Evolutionary conservation across 164 flowering plant genomes (phyloP), one percentile per base, ranked within the genome.

Genomic region (Santalum album): DNA sequence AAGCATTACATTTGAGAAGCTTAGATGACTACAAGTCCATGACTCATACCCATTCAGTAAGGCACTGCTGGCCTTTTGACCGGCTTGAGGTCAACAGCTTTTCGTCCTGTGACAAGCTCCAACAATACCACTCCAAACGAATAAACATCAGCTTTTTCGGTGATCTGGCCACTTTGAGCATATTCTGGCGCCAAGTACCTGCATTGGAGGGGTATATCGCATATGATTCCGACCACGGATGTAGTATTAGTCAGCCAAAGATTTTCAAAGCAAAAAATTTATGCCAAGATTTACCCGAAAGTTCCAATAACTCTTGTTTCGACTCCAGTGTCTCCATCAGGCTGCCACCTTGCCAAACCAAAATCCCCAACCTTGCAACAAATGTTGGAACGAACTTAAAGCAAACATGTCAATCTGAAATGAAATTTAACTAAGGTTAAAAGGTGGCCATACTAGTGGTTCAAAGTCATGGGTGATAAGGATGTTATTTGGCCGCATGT

Each of bases 261-360:
- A 40, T 59, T 19, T 18, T 23, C 12, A 44, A 45, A 20, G 18
- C 16, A 12, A 23, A 22, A 17, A 48, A 18, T 38, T 3, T 12
- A 10, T 14, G 14, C 14, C 12, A 61, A 32, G 52, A 42, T 65
- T 16, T 80, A 92, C 94, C 98, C 98, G 57, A 92, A 92, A 29
- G 96, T 89, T 67, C 98, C 96, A 48, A 92, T 78, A 25, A 92
- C 75, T 68, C 98, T 74, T 25, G 96, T 92, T 55, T 89, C 86
- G 25, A 74, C 87, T 46, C 82, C 85, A 67, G 56, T 34, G 56
- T 81, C 86, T 56, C 94, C 96, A 75, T 89, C 88, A 35, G 94
- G 53, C 35, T 19, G 35, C 24, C 24, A 50, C 20, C 35, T 50
- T 19, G 35, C 34, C 25, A 38, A 27, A 34, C 46, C 57, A 54